Base-by-base conservation (phyloP, 768 basidiomycete species). In the Hygrocybe punicea region DNA sequence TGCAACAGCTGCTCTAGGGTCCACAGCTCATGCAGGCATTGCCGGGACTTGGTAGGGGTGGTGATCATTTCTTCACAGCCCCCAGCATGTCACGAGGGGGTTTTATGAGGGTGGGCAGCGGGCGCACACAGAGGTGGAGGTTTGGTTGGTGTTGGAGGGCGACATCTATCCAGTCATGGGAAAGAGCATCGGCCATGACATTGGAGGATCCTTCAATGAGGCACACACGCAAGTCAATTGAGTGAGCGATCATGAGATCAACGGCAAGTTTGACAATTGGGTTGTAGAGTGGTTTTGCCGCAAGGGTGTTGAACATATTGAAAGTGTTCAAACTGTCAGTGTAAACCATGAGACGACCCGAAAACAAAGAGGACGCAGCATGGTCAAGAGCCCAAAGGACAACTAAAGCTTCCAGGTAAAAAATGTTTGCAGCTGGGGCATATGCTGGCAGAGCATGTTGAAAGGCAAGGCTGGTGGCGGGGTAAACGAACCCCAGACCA, bases 361-460 rank as follows among this genome's bases (percentile, higher is more conserved):
- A 47, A 25, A 11, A 19, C 42, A 11, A 9, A 8, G 10, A 10
- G 7, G 9, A 25, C 7, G 33, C 35, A 6, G 37, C 52, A 21
- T 59, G 6, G 6, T 62, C 21, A 1, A 67, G 25, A 0, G 63
- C 59, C 2, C 36, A 61, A 11, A 19, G 44, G 7, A 71, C 64
- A 17, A 60, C 55, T 1, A 68, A 47, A 0, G 68, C 70, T 50
- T 73, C 67, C 4, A 61, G 58, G 33, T 53, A 69, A 55, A 70
- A 71, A 17, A 71, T 73, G 2, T 49, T 33, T 2, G 58, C 44
- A 0, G 19, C 11, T 0, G 53, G 54, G 0, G 53, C 47, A 17
- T 55, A 29, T 5, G 34, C 7, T 1, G 57, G 62, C 2, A 54
- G 36, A 2, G 44, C 13, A 6, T 54, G 40, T 33, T 67, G 62